A percentile compares a stretch with the other conserved stretches of the same genome.
Conservation (phyloP, 2,329 filamentous ascomycete species). For the Paecilomyces niveus region DNA sequence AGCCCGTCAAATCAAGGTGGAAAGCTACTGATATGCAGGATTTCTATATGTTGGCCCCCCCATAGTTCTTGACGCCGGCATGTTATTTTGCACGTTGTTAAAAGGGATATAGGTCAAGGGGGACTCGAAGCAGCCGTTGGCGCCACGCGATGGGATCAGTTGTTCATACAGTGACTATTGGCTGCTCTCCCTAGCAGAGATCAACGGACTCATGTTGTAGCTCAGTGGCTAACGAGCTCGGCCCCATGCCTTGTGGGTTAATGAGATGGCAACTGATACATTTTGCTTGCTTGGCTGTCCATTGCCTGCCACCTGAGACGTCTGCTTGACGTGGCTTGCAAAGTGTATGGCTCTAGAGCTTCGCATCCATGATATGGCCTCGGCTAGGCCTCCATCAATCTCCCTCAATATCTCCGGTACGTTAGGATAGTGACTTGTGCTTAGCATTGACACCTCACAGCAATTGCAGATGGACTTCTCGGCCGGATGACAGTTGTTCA, state of each 20-base stretch:
- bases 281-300: neutral
- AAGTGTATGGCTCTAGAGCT: neutral
- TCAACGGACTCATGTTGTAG: neutral
- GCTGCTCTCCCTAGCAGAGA: neutral
- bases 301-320: neutral
- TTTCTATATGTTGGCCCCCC: neutral
- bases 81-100: neutral
- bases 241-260: neutral
- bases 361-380: neutral
- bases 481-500: neutral
- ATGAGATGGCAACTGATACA: neutral
- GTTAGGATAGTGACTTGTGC: neutral
- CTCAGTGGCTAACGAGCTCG: neutral
- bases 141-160: neutral
- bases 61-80: neutral
- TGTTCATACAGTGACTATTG: neutral
- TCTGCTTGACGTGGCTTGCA: neutral
- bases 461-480: neutral
- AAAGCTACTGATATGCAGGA: neutral
- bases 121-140: neutral
- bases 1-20: neutral
- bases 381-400: neutral
- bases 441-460: neutral
- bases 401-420: neutral
- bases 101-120: neutral